Conservation (phyloP, 371 early-diverging fungal genomes). For the Neoconidiobolus thromboides region DNA sequence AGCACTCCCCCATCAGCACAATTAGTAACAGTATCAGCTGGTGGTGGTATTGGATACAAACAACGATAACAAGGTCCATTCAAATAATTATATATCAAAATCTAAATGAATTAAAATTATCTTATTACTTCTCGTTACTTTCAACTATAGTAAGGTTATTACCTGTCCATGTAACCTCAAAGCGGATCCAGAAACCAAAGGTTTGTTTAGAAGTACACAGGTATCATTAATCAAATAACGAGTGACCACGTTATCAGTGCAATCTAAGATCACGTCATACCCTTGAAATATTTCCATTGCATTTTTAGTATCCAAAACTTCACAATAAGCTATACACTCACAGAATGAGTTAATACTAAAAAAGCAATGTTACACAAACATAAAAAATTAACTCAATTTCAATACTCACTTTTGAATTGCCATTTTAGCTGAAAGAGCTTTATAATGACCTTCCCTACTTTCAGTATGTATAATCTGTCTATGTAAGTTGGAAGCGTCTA, state of each 20-base stretch:
- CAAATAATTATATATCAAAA: conserved; percentile 69
- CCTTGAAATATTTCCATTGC: conserved; percentile 19
- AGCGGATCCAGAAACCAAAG: conserved; percentile 89
- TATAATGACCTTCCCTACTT: conserved; percentile 43
- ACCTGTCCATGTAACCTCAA: conserved; percentile 88
- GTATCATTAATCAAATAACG: conserved; percentile 94
- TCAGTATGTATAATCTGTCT: conserved; percentile 91
- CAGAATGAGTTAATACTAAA: conserved; percentile 14
- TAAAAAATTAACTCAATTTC: too few relatives aligned
- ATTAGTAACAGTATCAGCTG: conserved; percentile 65
- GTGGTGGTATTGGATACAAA: conserved; percentile 82
- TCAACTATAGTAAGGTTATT: background rate
- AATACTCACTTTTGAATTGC: conserved; percentile 21
- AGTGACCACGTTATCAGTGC: conserved; percentile 92
- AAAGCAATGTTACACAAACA: too few relatives aligned
- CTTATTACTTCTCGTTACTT: background rate
- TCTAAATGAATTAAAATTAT: conserved; percentile 14
- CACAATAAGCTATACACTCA: conserved; percentile 15
- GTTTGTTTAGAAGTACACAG: conserved; percentile 63
- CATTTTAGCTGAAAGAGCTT: conserved; percentile 59
- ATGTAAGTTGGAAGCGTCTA: conserved; percentile 92
- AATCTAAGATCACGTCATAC: conserved; percentile 88
- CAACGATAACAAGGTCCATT: conserved; percentile 96
- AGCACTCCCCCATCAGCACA: conserved; percentile 97
- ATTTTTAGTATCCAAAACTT: conserved; percentile 21